Base-by-base conservation (phyloP, 2,329 filamentous ascomycete genomes). In the Talaromyces albobiverticillius region DNA sequence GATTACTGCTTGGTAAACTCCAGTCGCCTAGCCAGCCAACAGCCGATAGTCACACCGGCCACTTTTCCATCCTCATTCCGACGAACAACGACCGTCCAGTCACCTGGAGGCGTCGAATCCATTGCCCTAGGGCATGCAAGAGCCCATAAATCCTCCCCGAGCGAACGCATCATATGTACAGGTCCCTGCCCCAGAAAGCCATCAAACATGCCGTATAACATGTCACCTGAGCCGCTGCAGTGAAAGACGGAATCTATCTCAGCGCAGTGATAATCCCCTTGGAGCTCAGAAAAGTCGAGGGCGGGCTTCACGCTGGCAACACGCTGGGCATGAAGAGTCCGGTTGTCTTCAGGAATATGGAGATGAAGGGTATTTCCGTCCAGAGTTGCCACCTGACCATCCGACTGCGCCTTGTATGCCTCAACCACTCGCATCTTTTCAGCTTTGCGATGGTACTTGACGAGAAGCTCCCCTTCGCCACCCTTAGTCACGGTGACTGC, bases 401-500 rank as follows among this genome's bases (percentile, higher is more conserved):
- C n/a, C n/a, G 32, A 16, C 32, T 36, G 32, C n/a, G 32, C 32
- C n/a, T 36, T 36, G n/a, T 36, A 36, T 7, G 14, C 32, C 9
- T 36, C 32, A 36, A 36, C 5, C 32, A 16, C 14, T 16, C 32
- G 32, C 14, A 36, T 3, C 6, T 36, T 60, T 23, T 68, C 66
- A 3, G 55, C 54, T 0, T 53, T 51, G 0, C 60, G 60, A 4
- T 57, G 61, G 50, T 74, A 75, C n/a, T 50, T 63, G 42, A 74
- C 58, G 0, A 57, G 43, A 5, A 72, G 51, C 13, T 67, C 65
- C 4, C 67, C 66, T 9, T 57, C 57, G 32, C 59, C 45, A 3
- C 66, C 63, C 16, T 67, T 58, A n/a, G 53, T 53, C 1, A 72
- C 60, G 2, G 59, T 61, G 20, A 75, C 57, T 2, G 63, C 58